Conservation (phyloP, 106 monocot species). For the Phalaenopsis equestris region DNA sequence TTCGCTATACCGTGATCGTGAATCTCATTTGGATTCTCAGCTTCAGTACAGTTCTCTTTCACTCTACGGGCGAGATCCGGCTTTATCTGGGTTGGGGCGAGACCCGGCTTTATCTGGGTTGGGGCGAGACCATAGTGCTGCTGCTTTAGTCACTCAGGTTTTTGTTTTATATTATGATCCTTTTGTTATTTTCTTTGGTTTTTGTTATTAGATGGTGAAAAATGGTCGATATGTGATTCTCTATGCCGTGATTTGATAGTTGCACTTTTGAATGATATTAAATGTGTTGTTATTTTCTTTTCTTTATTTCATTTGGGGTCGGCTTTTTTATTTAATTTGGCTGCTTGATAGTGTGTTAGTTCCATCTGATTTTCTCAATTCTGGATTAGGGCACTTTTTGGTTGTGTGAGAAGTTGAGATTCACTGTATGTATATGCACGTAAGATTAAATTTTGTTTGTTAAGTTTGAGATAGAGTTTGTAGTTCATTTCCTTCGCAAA, state of each 20-base stretch:
- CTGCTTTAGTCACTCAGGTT: constrained; percentile 79
- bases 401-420: too few species aligned
- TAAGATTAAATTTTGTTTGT: too few species aligned
- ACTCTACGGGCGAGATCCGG: constrained; percentile 75
- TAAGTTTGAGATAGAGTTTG: too few species aligned
- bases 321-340: too few species aligned
- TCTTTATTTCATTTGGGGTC: too few species aligned
- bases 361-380: too few species aligned
- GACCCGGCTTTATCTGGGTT: constrained; percentile 27
- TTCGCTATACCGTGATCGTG: constrained; percentile 44
- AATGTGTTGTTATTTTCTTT: background rate
- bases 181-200: background rate
- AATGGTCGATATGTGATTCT: background rate
- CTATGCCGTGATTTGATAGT: background rate
- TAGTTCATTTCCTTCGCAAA: too few species aligned
- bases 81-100: constrained; percentile 37
- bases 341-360: too few species aligned
- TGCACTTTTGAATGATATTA: background rate
- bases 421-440: too few species aligned
- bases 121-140: constrained; percentile 35
- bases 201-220: background rate
- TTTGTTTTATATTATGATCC: background rate
- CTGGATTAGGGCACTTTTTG: too few species aligned
- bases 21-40: constrained; percentile 48
- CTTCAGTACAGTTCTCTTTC: constrained; percentile 36